phyloP scores from a whole-genome alignment of 2,329 filamentous ascomycete species.

The Exutisphaerella laricina region DNA sequence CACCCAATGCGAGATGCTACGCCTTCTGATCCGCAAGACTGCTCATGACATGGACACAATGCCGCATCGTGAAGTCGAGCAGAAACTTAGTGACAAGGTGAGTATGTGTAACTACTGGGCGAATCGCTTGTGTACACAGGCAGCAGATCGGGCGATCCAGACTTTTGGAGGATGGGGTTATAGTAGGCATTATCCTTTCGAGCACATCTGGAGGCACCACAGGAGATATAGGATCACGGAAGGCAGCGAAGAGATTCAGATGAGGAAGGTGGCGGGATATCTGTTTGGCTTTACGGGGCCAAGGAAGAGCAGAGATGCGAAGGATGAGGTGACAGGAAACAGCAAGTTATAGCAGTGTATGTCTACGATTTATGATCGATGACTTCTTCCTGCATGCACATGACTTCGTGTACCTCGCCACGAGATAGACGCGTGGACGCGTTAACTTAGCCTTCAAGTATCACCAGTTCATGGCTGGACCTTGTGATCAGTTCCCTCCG shows the following conservation, averaged over 20 bases:
- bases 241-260: constrained; percentile 61
- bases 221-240: constrained; percentile 59
- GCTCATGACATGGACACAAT: constrained; percentile 57
- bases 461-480: too few relatives aligned
- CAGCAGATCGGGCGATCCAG: constrained; percentile 59
- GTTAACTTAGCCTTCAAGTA: too few relatives aligned
- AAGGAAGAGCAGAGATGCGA: constrained; percentile 22
- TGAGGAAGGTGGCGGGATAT: constrained; percentile 58
- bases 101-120: constrained; percentile 64
- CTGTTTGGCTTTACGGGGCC: constrained; percentile 51
- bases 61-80: constrained; percentile 51
- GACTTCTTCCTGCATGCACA: too few relatives aligned
- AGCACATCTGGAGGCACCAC: constrained; percentile 62
- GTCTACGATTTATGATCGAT: too few relatives aligned
- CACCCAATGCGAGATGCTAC: constrained; percentile 58
- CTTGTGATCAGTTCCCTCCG: too few relatives aligned
- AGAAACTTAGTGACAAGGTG: constrained; percentile 55
- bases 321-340: constrained; percentile 8
- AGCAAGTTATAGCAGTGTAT: not conserved
- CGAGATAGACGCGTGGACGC: too few relatives aligned
- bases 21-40: constrained; percentile 56
- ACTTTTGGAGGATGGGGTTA: constrained; percentile 57
- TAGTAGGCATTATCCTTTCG: constrained; percentile 54
- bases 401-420: too few relatives aligned
- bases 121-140: constrained; percentile 55